Evolutionary conservation across 352 stramenopile species (phyloP).

Genomic region (Plasmopara viticola): DNA sequence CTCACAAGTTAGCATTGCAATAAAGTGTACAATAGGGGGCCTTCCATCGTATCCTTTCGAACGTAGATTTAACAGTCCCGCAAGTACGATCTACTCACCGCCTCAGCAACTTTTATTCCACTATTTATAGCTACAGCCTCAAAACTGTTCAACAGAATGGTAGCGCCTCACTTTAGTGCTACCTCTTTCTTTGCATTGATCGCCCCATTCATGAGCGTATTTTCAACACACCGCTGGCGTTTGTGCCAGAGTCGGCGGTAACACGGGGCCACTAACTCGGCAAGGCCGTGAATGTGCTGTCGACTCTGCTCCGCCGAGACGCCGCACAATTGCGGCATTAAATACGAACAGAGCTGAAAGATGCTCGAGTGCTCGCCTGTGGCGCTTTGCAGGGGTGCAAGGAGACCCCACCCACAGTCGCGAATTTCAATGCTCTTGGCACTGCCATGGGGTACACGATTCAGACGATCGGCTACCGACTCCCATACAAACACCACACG

Average conservation of each 20-base stretch:
- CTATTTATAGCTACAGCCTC: background rate
- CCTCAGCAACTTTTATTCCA: too few relatives aligned
- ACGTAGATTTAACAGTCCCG: too few relatives aligned
- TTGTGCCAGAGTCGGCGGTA: slow-evolving; percentile 43
- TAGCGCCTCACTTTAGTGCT: background rate
- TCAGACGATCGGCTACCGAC: slow-evolving; percentile 33
- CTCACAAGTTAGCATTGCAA: too few relatives aligned
- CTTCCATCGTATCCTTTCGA: too few relatives aligned
- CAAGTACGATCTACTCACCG: too few relatives aligned
- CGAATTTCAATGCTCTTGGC: slow-evolving; percentile 36
- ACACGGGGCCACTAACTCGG: slow-evolving; percentile 35
- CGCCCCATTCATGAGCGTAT: slow-evolving; percentile 41
- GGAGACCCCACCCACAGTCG: slow-evolving; percentile 41
- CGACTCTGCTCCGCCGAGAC: slow-evolving; percentile 29
- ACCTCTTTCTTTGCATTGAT: slow-evolving; percentile 20
- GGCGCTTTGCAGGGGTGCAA: slow-evolving; percentile 27
- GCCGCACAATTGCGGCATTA: slow-evolving; percentile 30
- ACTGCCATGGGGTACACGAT: slow-evolving; percentile 20
- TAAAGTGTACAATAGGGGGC: too few relatives aligned
- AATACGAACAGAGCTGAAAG: slow-evolving; percentile 49
- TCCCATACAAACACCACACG: slow-evolving; percentile 51
- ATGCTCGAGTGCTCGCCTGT: slow-evolving; percentile 36
- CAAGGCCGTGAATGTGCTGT: slow-evolving; percentile 40
- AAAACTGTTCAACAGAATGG: background rate
- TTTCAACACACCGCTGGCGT: slow-evolving; percentile 42